A percentile compares a stretch with the other conserved stretches of the same genome.
Conservation (phyloP, 2,329 filamentous ascomycete species). For the Scytalidium lignicola region DNA sequence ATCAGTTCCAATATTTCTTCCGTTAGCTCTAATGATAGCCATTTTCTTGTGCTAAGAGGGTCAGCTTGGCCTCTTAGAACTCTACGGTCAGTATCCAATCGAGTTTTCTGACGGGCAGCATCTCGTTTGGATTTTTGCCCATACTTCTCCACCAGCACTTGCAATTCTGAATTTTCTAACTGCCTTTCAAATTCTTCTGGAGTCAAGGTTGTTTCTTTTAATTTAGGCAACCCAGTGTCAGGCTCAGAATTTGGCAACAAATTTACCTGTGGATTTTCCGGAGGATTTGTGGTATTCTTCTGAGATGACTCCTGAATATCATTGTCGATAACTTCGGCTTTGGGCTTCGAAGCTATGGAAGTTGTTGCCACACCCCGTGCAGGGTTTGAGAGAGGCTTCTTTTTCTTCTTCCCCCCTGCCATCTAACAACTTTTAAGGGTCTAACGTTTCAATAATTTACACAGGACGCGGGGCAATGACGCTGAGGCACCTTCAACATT, state of each 20-base stretch:
- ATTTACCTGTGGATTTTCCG: slow-evolving; percentile 3
- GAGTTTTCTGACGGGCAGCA: slow-evolving; percentile 67
- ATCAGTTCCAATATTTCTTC: slow-evolving; percentile 72
- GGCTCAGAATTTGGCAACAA: background rate
- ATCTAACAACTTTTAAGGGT: slow-evolving; percentile 37
- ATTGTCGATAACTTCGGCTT: slow-evolving; percentile 50
- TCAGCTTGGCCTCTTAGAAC: slow-evolving; percentile 76
- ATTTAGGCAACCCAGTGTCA: background rate
- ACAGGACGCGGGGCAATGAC: background rate
- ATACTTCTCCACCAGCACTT: slow-evolving; percentile 80
- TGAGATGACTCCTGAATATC: slow-evolving; percentile 10
- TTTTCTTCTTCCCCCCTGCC: slow-evolving; percentile 72
- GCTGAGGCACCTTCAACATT: background rate
- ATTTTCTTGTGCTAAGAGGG: slow-evolving; percentile 65
- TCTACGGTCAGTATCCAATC: slow-evolving; percentile 80
- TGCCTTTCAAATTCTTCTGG: slow-evolving; percentile 88
- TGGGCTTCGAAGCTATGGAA: slow-evolving; percentile 78
- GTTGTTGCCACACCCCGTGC: slow-evolving; percentile 91
- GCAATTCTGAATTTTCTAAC: slow-evolving; percentile 84
- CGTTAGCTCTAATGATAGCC: slow-evolving; percentile 76
- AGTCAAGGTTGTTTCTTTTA: slow-evolving; percentile 47
- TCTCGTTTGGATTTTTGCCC: slow-evolving; percentile 75
- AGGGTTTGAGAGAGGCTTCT: slow-evolving; percentile 83
- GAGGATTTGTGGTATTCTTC: slow-evolving; percentile 10
- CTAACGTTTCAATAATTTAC: background rate